Conservation (phyloP, 768 basidiomycete species). For the Gymnopilus junonius region DNA sequence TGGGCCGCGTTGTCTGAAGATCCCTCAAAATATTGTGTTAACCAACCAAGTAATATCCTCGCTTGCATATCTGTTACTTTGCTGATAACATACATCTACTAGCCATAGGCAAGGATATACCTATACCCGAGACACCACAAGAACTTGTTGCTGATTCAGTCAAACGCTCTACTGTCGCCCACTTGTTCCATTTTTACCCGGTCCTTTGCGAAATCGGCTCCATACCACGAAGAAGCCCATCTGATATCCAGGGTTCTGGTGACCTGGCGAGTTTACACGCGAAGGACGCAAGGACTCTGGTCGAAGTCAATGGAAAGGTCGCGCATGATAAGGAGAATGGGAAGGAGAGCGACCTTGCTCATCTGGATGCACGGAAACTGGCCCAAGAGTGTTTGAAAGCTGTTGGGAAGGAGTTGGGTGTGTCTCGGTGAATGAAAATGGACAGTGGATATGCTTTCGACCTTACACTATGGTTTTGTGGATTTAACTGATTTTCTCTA, state of each 20-base stretch:
- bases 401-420: slow-evolving; percentile 78
- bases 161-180: slow-evolving; percentile 76
- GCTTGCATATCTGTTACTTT: not conserved
- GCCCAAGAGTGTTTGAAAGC: slow-evolving; percentile 70
- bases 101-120: slow-evolving; percentile 33
- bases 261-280: not conserved
- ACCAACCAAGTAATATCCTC: slow-evolving; percentile 56
- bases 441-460: not conserved
- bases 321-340: not conserved
- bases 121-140: slow-evolving; percentile 50
- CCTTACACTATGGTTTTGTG: not conserved
- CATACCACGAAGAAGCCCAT: slow-evolving; percentile 68
- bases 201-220: slow-evolving; percentile 81
- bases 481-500: not conserved
- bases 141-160: slow-evolving; percentile 71
- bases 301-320: not conserved
- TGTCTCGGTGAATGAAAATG: slow-evolving; percentile 22
- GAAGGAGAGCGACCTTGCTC: slow-evolving; percentile 15
- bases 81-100: not conserved
- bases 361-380: slow-evolving; percentile 67
- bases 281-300: not conserved
- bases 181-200: slow-evolving; percentile 88
- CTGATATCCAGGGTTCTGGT: slow-evolving; percentile 51
- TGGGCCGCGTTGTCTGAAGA: slow-evolving; percentile 77
- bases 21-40: slow-evolving; percentile 55